A percentile compares a stretch with the other conserved stretches of the same genome.
Evolutionary conservation across 2,329 filamentous ascomycete genomes (phyloP).

Genomic region (Calonectria naviculata): DNA sequence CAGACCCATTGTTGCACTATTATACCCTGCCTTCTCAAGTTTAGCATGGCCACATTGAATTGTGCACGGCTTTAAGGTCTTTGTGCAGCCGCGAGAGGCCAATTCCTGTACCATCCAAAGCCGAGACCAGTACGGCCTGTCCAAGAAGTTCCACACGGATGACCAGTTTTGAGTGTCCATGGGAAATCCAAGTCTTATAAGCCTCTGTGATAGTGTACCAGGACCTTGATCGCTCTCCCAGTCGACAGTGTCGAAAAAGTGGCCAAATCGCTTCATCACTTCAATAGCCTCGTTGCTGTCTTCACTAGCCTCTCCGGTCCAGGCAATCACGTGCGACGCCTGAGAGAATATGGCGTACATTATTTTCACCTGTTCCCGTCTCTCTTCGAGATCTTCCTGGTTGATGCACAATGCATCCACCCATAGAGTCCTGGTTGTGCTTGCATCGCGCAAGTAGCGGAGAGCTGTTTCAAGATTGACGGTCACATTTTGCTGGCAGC

Average conservation of each 20-base stretch:
- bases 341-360: not conserved
- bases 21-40: not conserved
- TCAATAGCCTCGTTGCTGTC: not conserved
- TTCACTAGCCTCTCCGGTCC: not conserved
- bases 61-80: not conserved
- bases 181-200: not conserved
- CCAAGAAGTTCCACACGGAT: constrained; percentile 8
- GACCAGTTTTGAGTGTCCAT: constrained; percentile 6
- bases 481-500: not conserved
- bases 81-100: not conserved
- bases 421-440: not conserved
- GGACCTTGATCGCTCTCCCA: not conserved
- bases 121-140: constrained; percentile 10
- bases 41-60: not conserved
- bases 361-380: not conserved
- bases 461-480: not conserved
- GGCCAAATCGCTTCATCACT: not conserved
- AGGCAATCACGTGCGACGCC: not conserved
- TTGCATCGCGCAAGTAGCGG: not conserved
- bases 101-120: constrained; percentile 16
- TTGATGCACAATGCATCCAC: not conserved
- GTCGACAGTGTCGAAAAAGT: not conserved
- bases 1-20: not conserved
- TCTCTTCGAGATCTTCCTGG: not conserved
- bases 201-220: not conserved